These are phyloP conservation scores for Uronychia setigera DNA, from an alignment of 73 alveolate genomes.

Conservation along the genomic window DNA sequence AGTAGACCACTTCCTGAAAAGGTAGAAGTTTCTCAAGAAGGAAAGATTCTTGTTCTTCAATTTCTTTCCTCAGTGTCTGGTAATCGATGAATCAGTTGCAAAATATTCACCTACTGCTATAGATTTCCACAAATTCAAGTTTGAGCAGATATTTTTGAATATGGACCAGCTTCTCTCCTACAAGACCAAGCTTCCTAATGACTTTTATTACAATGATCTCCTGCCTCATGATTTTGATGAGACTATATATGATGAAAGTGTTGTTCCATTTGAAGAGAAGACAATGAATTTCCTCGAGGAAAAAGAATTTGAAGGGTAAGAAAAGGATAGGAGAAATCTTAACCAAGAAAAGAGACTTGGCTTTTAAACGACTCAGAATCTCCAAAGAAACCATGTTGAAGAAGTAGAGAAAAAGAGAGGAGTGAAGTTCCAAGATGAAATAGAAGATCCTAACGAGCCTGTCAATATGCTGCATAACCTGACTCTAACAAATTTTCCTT, in stretches of 20 bases:
- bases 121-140: constrained; percentile 25
- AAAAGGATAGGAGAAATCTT: neutral
- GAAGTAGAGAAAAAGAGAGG: neutral
- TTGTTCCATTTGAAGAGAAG: constrained; percentile 30
- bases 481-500: neutral
- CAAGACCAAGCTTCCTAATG: neutral
- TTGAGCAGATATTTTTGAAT: constrained; percentile 24
- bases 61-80: constrained; percentile 39
- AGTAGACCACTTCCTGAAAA: constrained; percentile 5
- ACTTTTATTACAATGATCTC: constrained; percentile 33
- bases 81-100: constrained; percentile 32
- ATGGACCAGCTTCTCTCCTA: neutral
- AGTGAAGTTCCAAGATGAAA: constrained; percentile 7
- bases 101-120: neutral
- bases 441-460: constrained; percentile 22
- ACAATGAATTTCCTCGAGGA: neutral
- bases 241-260: constrained; percentile 36
- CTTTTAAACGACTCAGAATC: no score
- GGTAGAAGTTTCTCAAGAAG: constrained; percentile 19
- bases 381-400: constrained; percentile 12
- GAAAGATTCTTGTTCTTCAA: constrained; percentile 46
- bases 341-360: neutral
- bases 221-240: constrained; percentile 45
- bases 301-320: neutral
- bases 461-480: neutral